Evolutionary conservation across 768 basidiomycete species (phyloP).

Genomic region (Rhizopogon vulgaris): DNA sequence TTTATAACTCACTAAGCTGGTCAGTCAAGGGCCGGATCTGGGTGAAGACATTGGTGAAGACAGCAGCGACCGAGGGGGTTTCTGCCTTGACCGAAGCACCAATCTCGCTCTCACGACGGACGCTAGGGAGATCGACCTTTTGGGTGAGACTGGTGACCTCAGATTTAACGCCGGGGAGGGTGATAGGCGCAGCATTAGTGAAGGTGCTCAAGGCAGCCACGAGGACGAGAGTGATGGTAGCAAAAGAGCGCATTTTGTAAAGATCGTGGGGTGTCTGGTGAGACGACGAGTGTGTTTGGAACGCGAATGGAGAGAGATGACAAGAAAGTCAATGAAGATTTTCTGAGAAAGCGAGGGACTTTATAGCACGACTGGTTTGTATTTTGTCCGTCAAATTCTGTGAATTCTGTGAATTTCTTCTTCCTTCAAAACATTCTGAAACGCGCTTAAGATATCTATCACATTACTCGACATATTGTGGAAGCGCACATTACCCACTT

Average conservation of each 20-base stretch:
- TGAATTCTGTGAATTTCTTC: background rate
- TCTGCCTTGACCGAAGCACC: background rate
- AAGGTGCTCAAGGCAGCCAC: conserved; percentile 24
- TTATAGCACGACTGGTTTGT: conserved; percentile 9
- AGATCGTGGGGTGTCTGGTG: conserved; percentile 22
- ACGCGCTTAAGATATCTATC: background rate
- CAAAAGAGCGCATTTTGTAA: conserved; percentile 33
- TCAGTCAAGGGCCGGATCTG: conserved; percentile 11
- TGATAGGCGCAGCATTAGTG: conserved; percentile 17
- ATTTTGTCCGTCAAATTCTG: background rate
- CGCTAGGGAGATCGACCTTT: background rate
- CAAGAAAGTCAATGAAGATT: conserved; percentile 12
- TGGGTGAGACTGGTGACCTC: background rate
- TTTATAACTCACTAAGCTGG: conserved; percentile 22
- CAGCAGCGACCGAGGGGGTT: conserved; percentile 19
- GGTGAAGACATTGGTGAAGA: conserved; percentile 17
- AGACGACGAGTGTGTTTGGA: conserved; percentile 14
- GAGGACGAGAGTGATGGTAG: conserved; percentile 16
- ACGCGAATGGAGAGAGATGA: conserved; percentile 8
- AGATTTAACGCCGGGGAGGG: conserved; percentile 7
- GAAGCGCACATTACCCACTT: conserved; percentile 6
- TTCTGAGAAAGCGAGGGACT: conserved; percentile 4
- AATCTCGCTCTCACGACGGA: background rate
- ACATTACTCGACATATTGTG: background rate
- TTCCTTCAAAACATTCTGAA: background rate